Base-by-base conservation (phyloP, 768 basidiomycete genomes). In the Trametes cubensis region DNA sequence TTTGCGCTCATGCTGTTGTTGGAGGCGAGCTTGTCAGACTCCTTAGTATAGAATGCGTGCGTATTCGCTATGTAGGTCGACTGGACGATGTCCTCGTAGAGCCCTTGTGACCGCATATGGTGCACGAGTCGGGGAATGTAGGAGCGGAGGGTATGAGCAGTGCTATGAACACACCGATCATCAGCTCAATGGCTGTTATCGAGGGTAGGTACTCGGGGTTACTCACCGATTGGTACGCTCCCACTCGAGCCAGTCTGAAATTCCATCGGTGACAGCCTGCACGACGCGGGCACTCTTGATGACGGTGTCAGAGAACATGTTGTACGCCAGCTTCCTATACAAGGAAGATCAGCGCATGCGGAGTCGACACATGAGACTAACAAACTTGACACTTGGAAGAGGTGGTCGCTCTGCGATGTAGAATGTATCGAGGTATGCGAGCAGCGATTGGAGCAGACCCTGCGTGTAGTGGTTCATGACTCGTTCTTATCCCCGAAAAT, bases 361-460 rank as follows among this genome's bases (percentile, higher is more conserved):
- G 57, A 38, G 52, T 58, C 44, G 26, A 17, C 17, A 20, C 5
- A 23, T 21, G 7, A 11, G 20, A 25, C 4, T 25, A 3, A 71
- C 79, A 21, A 64, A 88, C 89, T 74, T 79, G 48, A 87, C 80
- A 15, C 72, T 74, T 8, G 68, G 66, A 15, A 77, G 58, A 14
- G 75, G 72, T 26, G 76, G 73, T 34, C 79, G 73, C 42, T 76
- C 74, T 0, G 71, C 67, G 11, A 90, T 79, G 65, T 86, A 92
- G 0, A 80, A 79, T 68, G 88, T 84, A 69, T 94, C 90, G 53
- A 94, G 73, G 70, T 87, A 89, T 3, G 89, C 83, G 54, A 92
- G 73, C 25, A 92, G 73, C 0, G 87, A 87, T 63, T 81, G 74
- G 2, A 92, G 69, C 20, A 91, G 73, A 4, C 75, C 72, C 89